phyloP scores from a whole-genome alignment of 129 eudicot species.

The Chrysanthemum seticuspe region DNA sequence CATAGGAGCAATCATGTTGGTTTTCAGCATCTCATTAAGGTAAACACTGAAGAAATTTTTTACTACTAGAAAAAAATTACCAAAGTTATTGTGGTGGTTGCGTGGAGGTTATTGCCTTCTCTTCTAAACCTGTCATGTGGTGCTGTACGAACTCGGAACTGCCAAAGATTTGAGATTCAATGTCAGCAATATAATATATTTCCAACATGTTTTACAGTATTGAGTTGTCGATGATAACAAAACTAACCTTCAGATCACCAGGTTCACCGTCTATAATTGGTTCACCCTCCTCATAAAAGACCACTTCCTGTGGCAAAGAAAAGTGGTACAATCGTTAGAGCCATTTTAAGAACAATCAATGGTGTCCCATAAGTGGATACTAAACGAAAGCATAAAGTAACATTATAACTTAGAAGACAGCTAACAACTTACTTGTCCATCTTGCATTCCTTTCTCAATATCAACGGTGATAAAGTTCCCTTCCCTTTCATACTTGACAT shows the following conservation, averaged over 20 bases:
- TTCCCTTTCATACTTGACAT: constrained; percentile 87
- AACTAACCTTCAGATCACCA: constrained; percentile 87
- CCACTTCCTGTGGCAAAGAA: constrained; percentile 62
- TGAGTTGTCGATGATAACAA: constrained; percentile 7
- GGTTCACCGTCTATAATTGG: constrained; percentile 92
- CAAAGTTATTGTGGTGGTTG: constrained; percentile 81
- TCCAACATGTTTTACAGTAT: not conserved
- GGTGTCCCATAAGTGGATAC: not conserved
- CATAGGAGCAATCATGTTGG: too few relatives aligned
- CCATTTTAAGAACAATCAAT: constrained; percentile 15
- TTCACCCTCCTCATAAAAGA: constrained; percentile 91
- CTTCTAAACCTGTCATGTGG: constrained; percentile 83
- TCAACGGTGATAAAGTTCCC: constrained; percentile 87
- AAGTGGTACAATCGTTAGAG: constrained; percentile 1
- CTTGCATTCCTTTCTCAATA: constrained; percentile 99
- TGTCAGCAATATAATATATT: not conserved
- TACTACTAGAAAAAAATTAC: constrained; percentile 36
- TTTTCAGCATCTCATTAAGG: too few relatives aligned
- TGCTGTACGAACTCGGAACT: constrained; percentile 95
- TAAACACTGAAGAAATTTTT: too few relatives aligned
- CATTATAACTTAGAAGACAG: not conserved
- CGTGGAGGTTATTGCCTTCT: constrained; percentile 86
- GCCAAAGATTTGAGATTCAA: constrained; percentile 18
- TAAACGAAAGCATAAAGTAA: not conserved
- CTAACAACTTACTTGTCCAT: constrained; percentile 70